Conservation (phyloP, 2,329 filamentous ascomycete species). For the Aspergillus pseudoglaucus region DNA sequence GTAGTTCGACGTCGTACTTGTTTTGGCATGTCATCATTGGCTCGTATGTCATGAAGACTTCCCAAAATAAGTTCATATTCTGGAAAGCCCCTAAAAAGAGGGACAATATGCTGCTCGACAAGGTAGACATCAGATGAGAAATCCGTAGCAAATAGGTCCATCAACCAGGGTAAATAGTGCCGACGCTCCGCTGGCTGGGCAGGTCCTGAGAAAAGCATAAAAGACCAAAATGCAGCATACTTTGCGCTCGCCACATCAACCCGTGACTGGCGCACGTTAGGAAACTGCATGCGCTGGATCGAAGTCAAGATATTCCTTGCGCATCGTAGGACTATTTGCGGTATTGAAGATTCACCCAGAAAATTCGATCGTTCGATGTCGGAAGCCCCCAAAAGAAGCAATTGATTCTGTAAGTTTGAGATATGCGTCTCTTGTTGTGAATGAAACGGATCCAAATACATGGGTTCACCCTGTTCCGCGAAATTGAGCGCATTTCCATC, state of each 20-base stretch:
- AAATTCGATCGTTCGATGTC: slow-evolving; percentile 42
- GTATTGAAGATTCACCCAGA: slow-evolving; percentile 57
- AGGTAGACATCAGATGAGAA: slow-evolving; percentile 68
- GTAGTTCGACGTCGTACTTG: slow-evolving; percentile 32
- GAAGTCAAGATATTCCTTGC: slow-evolving; percentile 76
- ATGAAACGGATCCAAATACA: slow-evolving; percentile 81
- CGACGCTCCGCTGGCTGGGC: slow-evolving; percentile 47
- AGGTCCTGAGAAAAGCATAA: slow-evolving; percentile 47
- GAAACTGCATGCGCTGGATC: slow-evolving; percentile 47
- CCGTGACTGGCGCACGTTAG: slow-evolving; percentile 20
- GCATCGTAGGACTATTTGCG: slow-evolving; percentile 66
- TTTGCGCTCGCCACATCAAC: slow-evolving; percentile 55
- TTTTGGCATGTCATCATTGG: slow-evolving; percentile 51
- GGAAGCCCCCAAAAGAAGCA: slow-evolving; percentile 49
- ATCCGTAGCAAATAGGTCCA: slow-evolving; percentile 57
- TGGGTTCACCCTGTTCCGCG: slow-evolving; percentile 41
- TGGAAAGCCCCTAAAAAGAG: slow-evolving; percentile 49
- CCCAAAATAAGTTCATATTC: slow-evolving; percentile 51
- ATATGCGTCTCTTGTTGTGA: slow-evolving; percentile 60
- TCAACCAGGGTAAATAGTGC: slow-evolving; percentile 58
- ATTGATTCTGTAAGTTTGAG: slow-evolving; percentile 51
- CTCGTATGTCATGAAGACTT: slow-evolving; percentile 50
- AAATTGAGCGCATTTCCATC: slow-evolving; percentile 41
- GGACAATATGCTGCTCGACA: slow-evolving; percentile 61
- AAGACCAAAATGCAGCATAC: slow-evolving; percentile 70